phyloP scores from a whole-genome alignment of 768 basidiomycete species.

The Lentinula edodes region DNA sequence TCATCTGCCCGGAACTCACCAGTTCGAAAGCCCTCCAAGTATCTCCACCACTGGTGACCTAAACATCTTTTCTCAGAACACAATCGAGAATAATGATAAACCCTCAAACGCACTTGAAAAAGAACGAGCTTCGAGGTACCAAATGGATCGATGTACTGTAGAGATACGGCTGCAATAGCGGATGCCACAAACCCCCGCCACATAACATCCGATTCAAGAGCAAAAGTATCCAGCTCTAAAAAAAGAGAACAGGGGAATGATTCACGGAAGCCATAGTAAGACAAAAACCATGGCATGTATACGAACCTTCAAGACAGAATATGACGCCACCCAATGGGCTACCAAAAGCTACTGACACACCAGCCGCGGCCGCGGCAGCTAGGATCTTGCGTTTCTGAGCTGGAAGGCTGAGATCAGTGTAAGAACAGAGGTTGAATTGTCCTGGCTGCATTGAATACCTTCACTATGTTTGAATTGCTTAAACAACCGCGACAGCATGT shows the following conservation, averaged over 20 bases:
- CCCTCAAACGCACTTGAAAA: slow-evolving; percentile 47
- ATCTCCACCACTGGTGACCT: slow-evolving; percentile 55
- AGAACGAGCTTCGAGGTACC: slow-evolving; percentile 80
- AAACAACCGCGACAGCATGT: slow-evolving; percentile 61
- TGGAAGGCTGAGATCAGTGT: slow-evolving; percentile 16
- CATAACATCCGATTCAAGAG: slow-evolving; percentile 71
- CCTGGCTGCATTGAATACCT: slow-evolving; percentile 32
- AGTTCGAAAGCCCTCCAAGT: slow-evolving; percentile 72
- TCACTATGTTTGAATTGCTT: slow-evolving; percentile 73
- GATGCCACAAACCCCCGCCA: slow-evolving; percentile 90
- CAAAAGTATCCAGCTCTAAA: slow-evolving; percentile 62
- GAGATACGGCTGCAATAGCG: slow-evolving; percentile 76
- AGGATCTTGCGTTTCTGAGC: slow-evolving; percentile 79
- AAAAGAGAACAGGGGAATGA: background rate
- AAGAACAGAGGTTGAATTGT: background rate
- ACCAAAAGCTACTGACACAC: slow-evolving; percentile 86
- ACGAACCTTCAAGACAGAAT: slow-evolving; percentile 70
- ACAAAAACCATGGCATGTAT: background rate
- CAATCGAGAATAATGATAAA: background rate
- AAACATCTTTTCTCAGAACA: background rate
- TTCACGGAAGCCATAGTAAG: background rate
- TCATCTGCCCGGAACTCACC: slow-evolving; percentile 29
- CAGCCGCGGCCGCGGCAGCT: slow-evolving; percentile 80
- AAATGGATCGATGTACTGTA: slow-evolving; percentile 84
- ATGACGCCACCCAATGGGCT: slow-evolving; percentile 83